Conservation (phyloP, 2,329 filamentous ascomycete species). For the Dactylellina haptotyla region DNA sequence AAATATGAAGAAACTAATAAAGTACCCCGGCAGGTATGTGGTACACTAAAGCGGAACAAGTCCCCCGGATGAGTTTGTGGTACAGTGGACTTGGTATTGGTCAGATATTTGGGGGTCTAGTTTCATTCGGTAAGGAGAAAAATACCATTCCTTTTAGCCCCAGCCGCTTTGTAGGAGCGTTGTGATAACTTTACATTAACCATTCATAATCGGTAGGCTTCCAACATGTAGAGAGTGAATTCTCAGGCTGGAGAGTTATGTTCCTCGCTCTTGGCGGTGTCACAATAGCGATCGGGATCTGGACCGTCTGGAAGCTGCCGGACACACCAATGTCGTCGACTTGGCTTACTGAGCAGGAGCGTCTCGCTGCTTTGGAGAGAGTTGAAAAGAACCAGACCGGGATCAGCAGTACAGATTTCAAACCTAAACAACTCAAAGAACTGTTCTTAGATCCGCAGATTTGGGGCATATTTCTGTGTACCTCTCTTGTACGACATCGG, state of each 20-base stretch:
- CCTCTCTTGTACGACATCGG: constrained; percentile 64
- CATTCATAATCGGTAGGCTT: no score
- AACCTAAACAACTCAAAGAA: constrained; percentile 67
- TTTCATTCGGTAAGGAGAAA: constrained; percentile 63
- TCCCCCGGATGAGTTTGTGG: constrained; percentile 71
- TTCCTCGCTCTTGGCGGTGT: constrained; percentile 66
- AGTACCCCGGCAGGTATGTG: constrained; percentile 52
- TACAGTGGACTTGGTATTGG: constrained; percentile 70
- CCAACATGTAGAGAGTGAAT: constrained; percentile 63
- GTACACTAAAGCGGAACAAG: constrained; percentile 66
- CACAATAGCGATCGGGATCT: constrained; percentile 63
- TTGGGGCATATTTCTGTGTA: constrained; percentile 66
- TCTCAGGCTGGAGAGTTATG: constrained; percentile 66
- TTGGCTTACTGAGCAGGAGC: constrained; percentile 62
- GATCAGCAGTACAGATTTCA: constrained; percentile 68
- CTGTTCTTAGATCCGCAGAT: constrained; percentile 67
- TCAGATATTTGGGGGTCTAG: constrained; percentile 65
- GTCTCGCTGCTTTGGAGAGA: constrained; percentile 66
- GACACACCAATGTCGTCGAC: constrained; percentile 65
- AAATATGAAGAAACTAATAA: background rate
- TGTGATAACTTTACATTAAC: no score
- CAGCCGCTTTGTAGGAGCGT: no score
- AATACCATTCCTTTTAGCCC: background rate
- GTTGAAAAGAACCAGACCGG: constrained; percentile 70
- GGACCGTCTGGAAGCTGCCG: constrained; percentile 64